Evolutionary conservation across 108 stramenopile genomes (phyloP).

Genomic region (Skeletonema marinoi): DNA sequence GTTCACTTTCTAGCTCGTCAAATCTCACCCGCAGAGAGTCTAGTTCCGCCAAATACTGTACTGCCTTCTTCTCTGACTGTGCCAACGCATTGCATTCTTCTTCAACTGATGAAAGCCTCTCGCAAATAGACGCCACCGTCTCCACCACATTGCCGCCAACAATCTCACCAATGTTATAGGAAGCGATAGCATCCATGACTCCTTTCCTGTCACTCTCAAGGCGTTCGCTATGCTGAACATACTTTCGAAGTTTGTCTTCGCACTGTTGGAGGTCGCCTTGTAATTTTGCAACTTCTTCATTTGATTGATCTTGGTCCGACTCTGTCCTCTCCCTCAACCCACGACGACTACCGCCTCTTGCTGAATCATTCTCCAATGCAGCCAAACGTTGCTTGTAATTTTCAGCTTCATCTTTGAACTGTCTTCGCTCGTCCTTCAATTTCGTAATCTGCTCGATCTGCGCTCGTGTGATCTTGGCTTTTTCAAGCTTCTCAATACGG

Average conservation of each 20-base stretch:
- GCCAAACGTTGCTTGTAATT: slow-evolving; percentile 54
- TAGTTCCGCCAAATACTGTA: slow-evolving; percentile 43
- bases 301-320: slow-evolving; percentile 16
- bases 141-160: slow-evolving; percentile 61
- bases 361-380: slow-evolving; percentile 43
- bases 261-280: slow-evolving; percentile 73
- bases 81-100: slow-evolving; percentile 61
- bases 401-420: slow-evolving; percentile 59
- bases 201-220: slow-evolving; percentile 77
- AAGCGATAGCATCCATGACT: slow-evolving; percentile 51
- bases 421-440: slow-evolving; percentile 61
- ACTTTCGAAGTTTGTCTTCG: slow-evolving; percentile 81
- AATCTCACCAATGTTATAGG: slow-evolving; percentile 47
- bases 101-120: slow-evolving; percentile 65
- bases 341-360: slow-evolving; percentile 14
- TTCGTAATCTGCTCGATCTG: slow-evolving; percentile 71
- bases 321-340: slow-evolving; percentile 30
- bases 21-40: slow-evolving; percentile 56
- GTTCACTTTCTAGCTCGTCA: slow-evolving; percentile 34
- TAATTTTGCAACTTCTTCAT: slow-evolving; percentile 56
- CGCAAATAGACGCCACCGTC: slow-evolving; percentile 62
- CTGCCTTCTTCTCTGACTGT: slow-evolving; percentile 40
- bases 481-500: slow-evolving; percentile 83
- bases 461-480: slow-evolving; percentile 73
- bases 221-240: slow-evolving; percentile 69